Evolutionary conservation across 805 yeast genomes (phyloP), one percentile per base, ranked within the genome.

Genomic region (Starmerella apicola): DNA sequence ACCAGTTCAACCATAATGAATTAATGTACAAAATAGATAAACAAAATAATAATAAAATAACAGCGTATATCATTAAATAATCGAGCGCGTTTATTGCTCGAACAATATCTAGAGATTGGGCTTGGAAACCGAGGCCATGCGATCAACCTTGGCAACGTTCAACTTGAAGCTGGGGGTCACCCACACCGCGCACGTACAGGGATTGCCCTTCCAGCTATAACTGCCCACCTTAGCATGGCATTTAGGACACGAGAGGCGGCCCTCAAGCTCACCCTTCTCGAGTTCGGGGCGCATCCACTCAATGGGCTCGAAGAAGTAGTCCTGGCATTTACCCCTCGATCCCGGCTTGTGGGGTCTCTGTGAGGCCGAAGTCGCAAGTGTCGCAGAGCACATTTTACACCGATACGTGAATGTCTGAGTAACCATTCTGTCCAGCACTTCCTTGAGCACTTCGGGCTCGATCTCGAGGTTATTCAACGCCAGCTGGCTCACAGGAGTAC

Each of bases 181-280:
- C 98, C 98, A 91, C 51, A 74, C 75, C 2, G 96, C 96, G 59
- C 98, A 91, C 42, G 91, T 75, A 59, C 98, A 91, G 51, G 94
- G 65, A 2, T 88, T 75, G 0, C 98, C 98, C 53, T 78, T 81
- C 98, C 98, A 91, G 46, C 78, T 74, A 57, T 85, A 91, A 0
- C 83, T 85, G 12, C 98, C 98, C 2, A 91, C 73, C 61, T 88
- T 91, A 13, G 81, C 67, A 4, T 65, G 64, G 63, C 98, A 91
- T 53, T 78, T 79, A 2, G 91, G 91, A 58, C 98, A 91, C 9
- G 62, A 58, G 32, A 91, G 74, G 53, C 80, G 82, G 2, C 98
- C 98, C 57, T 88, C 96, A 7, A 91, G 52, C 37, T 76, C 80
- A 26, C 82, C 82, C 49, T 71, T 68, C 34, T 70, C 75, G 29